Evolutionary conservation across 352 stramenopile genomes (phyloP), one percentile per base, ranked within the genome.

Genomic region (Phytophthora podocarpi): DNA sequence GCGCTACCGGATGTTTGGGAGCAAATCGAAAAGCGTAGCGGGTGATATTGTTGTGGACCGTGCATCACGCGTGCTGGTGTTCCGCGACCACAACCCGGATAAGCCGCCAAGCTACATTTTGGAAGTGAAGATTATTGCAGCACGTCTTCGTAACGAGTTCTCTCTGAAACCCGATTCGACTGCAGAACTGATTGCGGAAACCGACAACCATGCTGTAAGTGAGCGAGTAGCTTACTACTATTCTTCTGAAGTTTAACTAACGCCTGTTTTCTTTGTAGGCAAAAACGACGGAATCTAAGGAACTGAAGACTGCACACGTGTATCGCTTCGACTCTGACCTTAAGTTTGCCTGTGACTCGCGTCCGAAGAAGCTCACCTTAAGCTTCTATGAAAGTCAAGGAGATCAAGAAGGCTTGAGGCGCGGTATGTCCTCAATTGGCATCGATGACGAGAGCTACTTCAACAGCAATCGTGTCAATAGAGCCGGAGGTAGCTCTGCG

Each of bases 111-210:
- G 73, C 26, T 96, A 89, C 52, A 80, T 91, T 11, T 55, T 96
- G 10, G 87, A 96, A 64, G 85, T 96, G 4, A 93, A 94, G 37
- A 74, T 96, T 18, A 76, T 94, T n/a, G 84, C 87, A 5, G 83
- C 80, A 8, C 82, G 86, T 18, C 68, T 93, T 54, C 66, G 74
- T 18, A 76, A 85, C 26, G 81, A 91, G 41, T 73, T 93, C 12
- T 80, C 70, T 3, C 55, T 89, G 31, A 80, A 83, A 36, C 70
- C 82, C 15, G 78, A 89, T 26, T 77, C 78, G 7, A 76, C 70
- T 3, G 81, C 83, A 2, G 81, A 92, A 50, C 71, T 91, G 32
- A 46, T 89, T 21, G 62, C 78, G 7, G 72, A 87, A 49, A 91
- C 82, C 1, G 80, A 95, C 28, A 91, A 87, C 15, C 76, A 89